Conservation (phyloP, 2,329 filamentous ascomycete species). For the Zasmidium cellare region DNA sequence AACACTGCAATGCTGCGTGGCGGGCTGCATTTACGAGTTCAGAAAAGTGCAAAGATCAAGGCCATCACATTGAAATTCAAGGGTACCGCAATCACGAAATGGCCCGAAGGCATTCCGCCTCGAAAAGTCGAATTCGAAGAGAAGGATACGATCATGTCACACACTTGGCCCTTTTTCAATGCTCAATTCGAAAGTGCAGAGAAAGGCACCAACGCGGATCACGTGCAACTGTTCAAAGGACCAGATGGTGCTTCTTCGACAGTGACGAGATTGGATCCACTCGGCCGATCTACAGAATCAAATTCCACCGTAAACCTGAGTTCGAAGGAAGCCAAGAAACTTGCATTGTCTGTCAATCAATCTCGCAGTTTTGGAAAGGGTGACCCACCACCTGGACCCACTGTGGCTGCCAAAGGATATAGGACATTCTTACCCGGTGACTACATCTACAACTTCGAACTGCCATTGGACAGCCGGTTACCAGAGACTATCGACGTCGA, state of each 20-base stretch:
- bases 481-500: slow-evolving; percentile 85
- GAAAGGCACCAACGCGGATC: slow-evolving; percentile 62
- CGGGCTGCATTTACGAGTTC: slow-evolving; percentile 75
- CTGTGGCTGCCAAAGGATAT: slow-evolving; percentile 75
- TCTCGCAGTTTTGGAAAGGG: slow-evolving; percentile 83
- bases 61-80: slow-evolving; percentile 83
- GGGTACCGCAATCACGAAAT: slow-evolving; percentile 85
- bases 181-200: slow-evolving; percentile 64
- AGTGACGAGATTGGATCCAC: slow-evolving; percentile 33
- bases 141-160: slow-evolving; percentile 80
- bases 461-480: slow-evolving; percentile 75
- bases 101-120: slow-evolving; percentile 93
- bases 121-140: slow-evolving; percentile 81
- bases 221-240: slow-evolving; percentile 57
- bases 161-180: slow-evolving; percentile 92
- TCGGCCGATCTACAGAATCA: slow-evolving; percentile 36
- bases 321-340: slow-evolving; percentile 59
- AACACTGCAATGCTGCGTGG: slow-evolving; percentile 83
- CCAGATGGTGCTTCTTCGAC: slow-evolving; percentile 34
- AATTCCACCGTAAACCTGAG: slow-evolving; percentile 45
- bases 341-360: slow-evolving; percentile 78
- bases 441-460: slow-evolving; percentile 76
- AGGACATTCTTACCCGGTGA: slow-evolving; percentile 78
- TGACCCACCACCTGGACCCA: slow-evolving; percentile 60
- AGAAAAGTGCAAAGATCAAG: slow-evolving; percentile 91